A percentile compares a stretch with the other conserved stretches of the same genome.
Conservation (phyloP, 2,329 filamentous ascomycete genomes). For the Trichoderma sp. region DNA sequence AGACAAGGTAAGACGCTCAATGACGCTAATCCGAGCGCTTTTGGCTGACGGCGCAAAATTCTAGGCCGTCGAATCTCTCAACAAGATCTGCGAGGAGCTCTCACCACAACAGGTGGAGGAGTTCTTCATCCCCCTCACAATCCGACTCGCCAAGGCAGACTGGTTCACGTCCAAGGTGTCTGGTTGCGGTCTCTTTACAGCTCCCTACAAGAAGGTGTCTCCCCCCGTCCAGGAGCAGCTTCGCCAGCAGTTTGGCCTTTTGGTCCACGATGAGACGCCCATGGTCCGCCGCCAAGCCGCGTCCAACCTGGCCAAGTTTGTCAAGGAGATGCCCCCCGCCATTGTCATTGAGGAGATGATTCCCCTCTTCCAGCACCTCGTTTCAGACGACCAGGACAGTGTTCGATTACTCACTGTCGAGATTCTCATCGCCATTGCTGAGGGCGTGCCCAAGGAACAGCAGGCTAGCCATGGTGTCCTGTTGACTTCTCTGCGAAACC, state of each 20-base stretch:
- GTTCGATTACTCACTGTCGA: constrained; percentile 94
- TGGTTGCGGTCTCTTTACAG: constrained; percentile 90
- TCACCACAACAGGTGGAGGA: constrained; percentile 93
- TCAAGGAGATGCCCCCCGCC: constrained; percentile 90
- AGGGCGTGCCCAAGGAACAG: constrained; percentile 96
- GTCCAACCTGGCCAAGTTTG: constrained; percentile 94
- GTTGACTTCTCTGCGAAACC: constrained; percentile 80
- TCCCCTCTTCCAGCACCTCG: constrained; percentile 94
- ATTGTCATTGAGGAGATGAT: constrained; percentile 99
- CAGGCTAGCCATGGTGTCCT: constrained; percentile 94
- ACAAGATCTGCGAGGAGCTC: constrained; percentile 96
- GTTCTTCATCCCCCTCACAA: constrained; percentile 91
- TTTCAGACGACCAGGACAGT: constrained; percentile 95
- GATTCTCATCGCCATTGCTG: constrained; percentile 91
- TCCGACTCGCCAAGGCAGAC: constrained; percentile 96
- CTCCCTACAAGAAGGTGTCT: constrained; percentile 88
- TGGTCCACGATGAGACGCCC: constrained; percentile 97
- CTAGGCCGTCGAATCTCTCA: constrained; percentile 95
- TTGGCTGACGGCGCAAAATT: constrained; percentile 18
- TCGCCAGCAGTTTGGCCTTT: constrained; percentile 83
- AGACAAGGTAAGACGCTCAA: constrained; percentile 72
- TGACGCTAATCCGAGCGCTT: not conserved
- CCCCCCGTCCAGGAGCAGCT: constrained; percentile 85
- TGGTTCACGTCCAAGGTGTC: constrained; percentile 99
- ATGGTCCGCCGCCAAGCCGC: constrained; percentile 98